Percentiles rank a stretch among this genome's conserved stretches.
Conservation (phyloP, 495 filamentous ascomycete genomes). For the Aspergillus panamensis region DNA sequence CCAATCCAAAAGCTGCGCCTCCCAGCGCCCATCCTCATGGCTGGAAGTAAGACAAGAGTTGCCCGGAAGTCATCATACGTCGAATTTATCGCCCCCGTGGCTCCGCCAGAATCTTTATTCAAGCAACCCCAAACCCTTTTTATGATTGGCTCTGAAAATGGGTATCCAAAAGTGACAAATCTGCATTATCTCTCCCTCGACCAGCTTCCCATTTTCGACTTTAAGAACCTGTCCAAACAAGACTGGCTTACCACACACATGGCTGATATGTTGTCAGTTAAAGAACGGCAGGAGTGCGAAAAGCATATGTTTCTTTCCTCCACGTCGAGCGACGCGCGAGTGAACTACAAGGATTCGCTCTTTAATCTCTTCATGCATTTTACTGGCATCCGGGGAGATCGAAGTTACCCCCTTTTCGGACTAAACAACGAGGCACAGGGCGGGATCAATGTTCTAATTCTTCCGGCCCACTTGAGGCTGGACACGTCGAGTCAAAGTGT, state of each 20-base stretch:
- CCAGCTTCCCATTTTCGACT: neutral
- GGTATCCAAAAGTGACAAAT: neutral
- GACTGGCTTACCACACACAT: conserved; percentile 35
- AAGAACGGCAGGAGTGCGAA: conserved; percentile 36
- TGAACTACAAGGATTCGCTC: conserved; percentile 49
- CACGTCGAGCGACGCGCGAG: conserved; percentile 20
- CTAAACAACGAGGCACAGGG: conserved; percentile 30
- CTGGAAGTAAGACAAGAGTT: conserved; percentile 2
- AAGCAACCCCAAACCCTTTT: neutral
- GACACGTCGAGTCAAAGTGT: conserved; percentile 27
- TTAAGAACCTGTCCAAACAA: conserved; percentile 10
- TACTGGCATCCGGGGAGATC: conserved; percentile 36
- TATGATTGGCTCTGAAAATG: neutral
- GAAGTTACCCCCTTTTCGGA: conserved; percentile 33
- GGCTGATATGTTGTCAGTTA: conserved; percentile 35
- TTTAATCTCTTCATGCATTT: conserved; percentile 43
- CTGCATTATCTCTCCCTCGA: neutral
- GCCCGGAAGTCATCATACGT: neutral
- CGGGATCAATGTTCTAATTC: conserved; percentile 20
- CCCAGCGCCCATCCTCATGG: conserved; percentile 1
- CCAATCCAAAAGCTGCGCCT: conserved; percentile 5
- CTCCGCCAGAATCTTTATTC: neutral
- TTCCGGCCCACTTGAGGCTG: conserved; percentile 16
- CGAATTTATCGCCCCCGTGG: conserved; percentile 2
- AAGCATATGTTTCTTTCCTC: neutral